These are phyloP conservation scores for Scutellaria baicalensis DNA, from an alignment of 257 asterid genomes.

Conservation along the genomic window DNA sequence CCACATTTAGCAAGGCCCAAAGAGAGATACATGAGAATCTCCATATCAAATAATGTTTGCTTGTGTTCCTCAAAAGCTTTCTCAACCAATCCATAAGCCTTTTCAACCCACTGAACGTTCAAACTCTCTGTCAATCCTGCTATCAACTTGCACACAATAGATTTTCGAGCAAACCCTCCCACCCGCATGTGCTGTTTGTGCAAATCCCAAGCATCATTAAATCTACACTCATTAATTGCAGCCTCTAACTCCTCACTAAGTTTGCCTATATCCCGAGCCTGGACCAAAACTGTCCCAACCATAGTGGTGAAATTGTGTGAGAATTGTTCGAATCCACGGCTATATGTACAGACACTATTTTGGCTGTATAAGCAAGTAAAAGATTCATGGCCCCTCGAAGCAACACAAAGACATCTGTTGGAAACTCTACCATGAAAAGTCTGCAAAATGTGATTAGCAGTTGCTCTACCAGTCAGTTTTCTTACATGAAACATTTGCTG, in stretches of 20 bases:
- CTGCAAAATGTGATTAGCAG: conserved; percentile 17
- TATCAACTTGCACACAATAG: conserved; percentile 50
- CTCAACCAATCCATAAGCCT: conserved; percentile 72
- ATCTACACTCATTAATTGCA: conserved; percentile 45
- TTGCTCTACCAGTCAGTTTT: conserved; percentile 24
- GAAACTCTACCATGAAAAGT: conserved; percentile 20
- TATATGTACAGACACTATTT: conserved; percentile 2
- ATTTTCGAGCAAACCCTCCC: conserved; percentile 78
- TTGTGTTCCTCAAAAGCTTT: conserved; percentile 58
- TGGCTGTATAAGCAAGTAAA: conserved; percentile 10
- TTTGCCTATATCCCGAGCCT: conserved; percentile 81
- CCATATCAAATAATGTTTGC: conserved; percentile 52
- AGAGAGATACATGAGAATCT: conserved; percentile 58
- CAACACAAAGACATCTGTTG: conserved; percentile 3
- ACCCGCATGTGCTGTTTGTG: conserved; percentile 65
- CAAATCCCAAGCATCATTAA: conserved; percentile 70
- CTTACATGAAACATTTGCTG: conserved; percentile 34
- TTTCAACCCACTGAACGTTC: conserved; percentile 54
- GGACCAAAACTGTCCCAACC: conserved; percentile 63
- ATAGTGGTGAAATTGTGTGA: conserved; percentile 39
- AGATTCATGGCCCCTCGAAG: conserved; percentile 15
- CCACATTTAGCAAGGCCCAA: conserved; percentile 72
- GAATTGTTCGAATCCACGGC: conserved; percentile 10
- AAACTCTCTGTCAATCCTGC: conserved; percentile 41
- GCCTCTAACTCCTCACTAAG: conserved; percentile 62